A percentile compares a stretch with the other conserved stretches of the same genome.
These are phyloP conservation scores for Microglena sp. DNA, from an alignment of 139 green algal genomes.

Conservation along the genomic window DNA sequence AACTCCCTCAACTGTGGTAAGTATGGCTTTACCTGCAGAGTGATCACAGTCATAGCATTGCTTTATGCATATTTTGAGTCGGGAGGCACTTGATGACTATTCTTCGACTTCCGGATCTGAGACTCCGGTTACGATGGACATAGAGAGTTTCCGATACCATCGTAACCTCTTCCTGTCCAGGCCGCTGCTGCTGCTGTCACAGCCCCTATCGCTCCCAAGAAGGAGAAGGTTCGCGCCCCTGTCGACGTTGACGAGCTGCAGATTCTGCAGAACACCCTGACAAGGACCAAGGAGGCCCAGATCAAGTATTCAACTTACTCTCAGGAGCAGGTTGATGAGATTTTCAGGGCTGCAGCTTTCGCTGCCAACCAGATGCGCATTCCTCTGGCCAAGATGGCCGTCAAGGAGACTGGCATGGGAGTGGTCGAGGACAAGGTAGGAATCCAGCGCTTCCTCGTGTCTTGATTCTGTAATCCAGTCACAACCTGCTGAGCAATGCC, in stretches of 20 bases:
- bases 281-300: conserved; percentile 21
- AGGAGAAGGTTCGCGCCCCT: conserved; percentile 24
- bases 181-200: too few relatives aligned
- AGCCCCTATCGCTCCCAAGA: conserved; percentile 3
- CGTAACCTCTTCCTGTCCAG: too few relatives aligned
- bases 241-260: conserved; percentile 16
- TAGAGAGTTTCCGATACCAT: too few relatives aligned
- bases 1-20: too few relatives aligned
- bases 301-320: conserved; percentile 29
- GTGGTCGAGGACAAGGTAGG: conserved; percentile 46
- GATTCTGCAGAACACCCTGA: conserved; percentile 21
- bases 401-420: conserved; percentile 51
- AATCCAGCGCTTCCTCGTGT: neutral
- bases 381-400: conserved; percentile 53
- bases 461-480: neutral
- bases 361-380: conserved; percentile 41
- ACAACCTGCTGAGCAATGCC: neutral
- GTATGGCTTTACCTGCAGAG: too few relatives aligned
- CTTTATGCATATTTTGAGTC: too few relatives aligned
- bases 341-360: conserved; percentile 35
- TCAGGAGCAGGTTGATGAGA: conserved; percentile 40
- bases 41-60: too few relatives aligned
- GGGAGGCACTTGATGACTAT: too few relatives aligned
- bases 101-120: too few relatives aligned
- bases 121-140: too few relatives aligned